A percentile compares a stretch with the other conserved stretches of the same genome.
These are phyloP conservation scores for Musa troglodytarum DNA, from an alignment of 176 grass and related monocot genomes.

Conservation along the genomic window DNA sequence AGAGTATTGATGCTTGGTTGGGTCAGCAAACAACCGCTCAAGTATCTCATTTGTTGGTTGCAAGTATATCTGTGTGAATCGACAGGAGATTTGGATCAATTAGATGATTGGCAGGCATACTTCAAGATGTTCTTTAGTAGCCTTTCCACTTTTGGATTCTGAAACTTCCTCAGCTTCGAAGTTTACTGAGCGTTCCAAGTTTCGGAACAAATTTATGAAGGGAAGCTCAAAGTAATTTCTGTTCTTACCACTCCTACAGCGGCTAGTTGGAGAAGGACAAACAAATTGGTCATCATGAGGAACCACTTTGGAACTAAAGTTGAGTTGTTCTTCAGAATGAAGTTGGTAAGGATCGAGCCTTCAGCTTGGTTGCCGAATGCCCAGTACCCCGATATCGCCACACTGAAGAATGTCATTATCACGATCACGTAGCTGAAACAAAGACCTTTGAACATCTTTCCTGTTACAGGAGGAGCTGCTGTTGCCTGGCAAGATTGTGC, in stretches of 20 bases:
- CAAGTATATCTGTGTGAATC: conserved; percentile 51
- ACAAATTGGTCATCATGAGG: conserved; percentile 58
- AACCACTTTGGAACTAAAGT: conserved; percentile 56
- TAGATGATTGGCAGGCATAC: neutral
- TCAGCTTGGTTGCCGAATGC: conserved; percentile 67
- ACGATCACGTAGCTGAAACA: conserved; percentile 68
- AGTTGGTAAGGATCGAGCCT: conserved; percentile 56
- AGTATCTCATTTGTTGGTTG: conserved; percentile 88
- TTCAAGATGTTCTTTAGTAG: no score
- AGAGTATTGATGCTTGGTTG: conserved; percentile 50
- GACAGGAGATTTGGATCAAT: neutral
- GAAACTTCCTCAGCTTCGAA: no score
- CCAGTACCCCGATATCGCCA: conserved; percentile 87
- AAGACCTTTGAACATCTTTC: conserved; percentile 93
- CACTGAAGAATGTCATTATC: conserved; percentile 73
- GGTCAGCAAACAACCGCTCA: conserved; percentile 53
- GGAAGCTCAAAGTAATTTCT: no score
- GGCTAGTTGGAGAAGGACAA: conserved; percentile 68
- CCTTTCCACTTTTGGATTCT: no score
- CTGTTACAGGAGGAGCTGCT: conserved; percentile 61
- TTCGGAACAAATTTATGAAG: neutral
- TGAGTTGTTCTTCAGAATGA: conserved; percentile 37
- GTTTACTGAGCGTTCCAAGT: neutral
- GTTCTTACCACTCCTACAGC: conserved; percentile 52
- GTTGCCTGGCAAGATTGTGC: conserved; percentile 41